Evolutionary conservation across 1,139 yeast species (phyloP).

Genomic region (Zhuliangozyma blackwelliae): DNA sequence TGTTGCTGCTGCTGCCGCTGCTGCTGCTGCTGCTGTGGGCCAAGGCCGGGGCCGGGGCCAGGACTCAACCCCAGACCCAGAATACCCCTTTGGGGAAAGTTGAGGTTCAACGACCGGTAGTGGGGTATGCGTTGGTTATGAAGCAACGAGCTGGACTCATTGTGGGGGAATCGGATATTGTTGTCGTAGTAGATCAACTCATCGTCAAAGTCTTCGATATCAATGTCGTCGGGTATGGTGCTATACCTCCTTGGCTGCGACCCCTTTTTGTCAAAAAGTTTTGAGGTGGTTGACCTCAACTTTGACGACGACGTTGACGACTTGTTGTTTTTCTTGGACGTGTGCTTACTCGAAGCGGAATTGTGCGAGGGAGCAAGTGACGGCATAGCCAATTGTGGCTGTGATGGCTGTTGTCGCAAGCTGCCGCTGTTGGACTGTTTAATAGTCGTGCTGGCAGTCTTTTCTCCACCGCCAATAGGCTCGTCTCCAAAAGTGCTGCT

Average conservation of each 20-base stretch:
- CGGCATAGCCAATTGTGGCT: background rate
- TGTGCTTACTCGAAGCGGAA: conserved; percentile 22
- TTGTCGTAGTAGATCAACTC: conserved; percentile 48
- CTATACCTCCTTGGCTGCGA: conserved; percentile 70
- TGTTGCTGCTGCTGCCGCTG: conserved; percentile 8
- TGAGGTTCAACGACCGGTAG: conserved; percentile 40
- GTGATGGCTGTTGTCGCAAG: conserved; percentile 1
- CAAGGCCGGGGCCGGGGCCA: too few relatives aligned
- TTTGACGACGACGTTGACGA: conserved; percentile 35
- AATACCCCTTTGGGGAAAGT: conserved; percentile 23
- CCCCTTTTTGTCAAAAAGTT: conserved; percentile 66
- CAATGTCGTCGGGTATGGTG: conserved; percentile 65
- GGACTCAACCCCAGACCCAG: conserved; percentile 1
- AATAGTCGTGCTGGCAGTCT: too few relatives aligned
- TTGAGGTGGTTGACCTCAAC: conserved; percentile 64
- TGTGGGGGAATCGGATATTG: conserved; percentile 8
- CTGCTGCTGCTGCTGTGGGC: too few relatives aligned
- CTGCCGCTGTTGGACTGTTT: background rate
- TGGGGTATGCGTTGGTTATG: conserved; percentile 36
- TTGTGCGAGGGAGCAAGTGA: background rate
- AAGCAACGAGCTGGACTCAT: conserved; percentile 30
- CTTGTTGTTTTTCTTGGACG: conserved; percentile 23
- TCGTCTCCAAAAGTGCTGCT: background rate
- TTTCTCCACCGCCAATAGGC: background rate
- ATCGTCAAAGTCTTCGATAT: conserved; percentile 62